Percentiles rank a stretch among this genome's conserved stretches.
Conservation (phyloP, 2,329 filamentous ascomycete species). For the Sclerotinia subarctica region DNA sequence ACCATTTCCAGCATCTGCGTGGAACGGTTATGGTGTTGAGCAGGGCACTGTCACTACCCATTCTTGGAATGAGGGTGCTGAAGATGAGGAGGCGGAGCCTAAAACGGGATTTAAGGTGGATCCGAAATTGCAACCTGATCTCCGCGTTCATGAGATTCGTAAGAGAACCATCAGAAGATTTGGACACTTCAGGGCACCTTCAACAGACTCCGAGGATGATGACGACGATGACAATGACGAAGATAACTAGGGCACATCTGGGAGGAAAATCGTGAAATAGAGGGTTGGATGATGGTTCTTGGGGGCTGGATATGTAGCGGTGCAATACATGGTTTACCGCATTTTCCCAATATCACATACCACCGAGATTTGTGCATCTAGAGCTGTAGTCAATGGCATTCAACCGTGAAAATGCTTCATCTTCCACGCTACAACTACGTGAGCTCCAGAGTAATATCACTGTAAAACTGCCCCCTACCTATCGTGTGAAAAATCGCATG, state of each 20-base stretch:
- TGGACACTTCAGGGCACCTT: not conserved
- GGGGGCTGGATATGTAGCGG: not conserved
- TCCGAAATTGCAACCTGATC: constrained; percentile 40
- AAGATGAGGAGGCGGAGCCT: constrained; percentile 55
- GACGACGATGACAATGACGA: not conserved
- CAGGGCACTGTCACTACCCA: constrained; percentile 65
- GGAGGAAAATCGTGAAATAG: not conserved
- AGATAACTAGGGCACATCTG: not conserved
- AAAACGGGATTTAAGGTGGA: constrained; percentile 46
- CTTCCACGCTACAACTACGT: not conserved
- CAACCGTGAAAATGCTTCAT: not conserved
- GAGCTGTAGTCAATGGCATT: not conserved
- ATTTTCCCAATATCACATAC: not conserved
- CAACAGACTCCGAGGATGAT: not conserved
- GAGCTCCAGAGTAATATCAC: not conserved
- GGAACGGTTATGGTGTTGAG: constrained; percentile 65
- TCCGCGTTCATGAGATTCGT: constrained; percentile 20
- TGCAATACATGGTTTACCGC: not conserved
- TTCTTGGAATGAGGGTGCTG: constrained; percentile 61
- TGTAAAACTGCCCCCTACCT: not conserved
- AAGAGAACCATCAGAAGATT: not conserved
- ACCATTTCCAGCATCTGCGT: constrained; percentile 54
- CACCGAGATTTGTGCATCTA: not conserved
- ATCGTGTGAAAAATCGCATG: not conserved
- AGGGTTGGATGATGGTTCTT: no score